Evolutionary conservation across 768 basidiomycete species (phyloP).

Genomic region (Lepiota subincarnata): DNA sequence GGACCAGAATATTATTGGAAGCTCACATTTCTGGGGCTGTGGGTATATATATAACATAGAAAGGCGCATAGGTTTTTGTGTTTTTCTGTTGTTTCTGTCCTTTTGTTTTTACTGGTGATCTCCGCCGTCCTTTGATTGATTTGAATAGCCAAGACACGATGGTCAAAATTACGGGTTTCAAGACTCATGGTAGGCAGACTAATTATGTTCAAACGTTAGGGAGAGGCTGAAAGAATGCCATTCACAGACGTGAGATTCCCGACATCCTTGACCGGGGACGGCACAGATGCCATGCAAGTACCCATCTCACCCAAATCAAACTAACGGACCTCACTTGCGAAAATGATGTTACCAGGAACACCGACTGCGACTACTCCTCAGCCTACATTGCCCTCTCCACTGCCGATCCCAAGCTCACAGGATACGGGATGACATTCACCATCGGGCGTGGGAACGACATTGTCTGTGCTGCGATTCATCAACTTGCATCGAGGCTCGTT

Average conservation of each 20-base stretch:
- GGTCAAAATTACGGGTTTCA: conserved; percentile 32
- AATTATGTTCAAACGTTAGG: background rate
- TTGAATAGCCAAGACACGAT: conserved; percentile 12
- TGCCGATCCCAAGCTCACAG: conserved; percentile 61
- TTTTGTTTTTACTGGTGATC: background rate
- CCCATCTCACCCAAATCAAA: background rate
- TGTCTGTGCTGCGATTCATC: conserved; percentile 68
- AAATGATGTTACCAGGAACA: conserved; percentile 58
- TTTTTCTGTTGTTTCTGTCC: background rate
- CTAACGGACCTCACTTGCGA: background rate
- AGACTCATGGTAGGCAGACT: conserved; percentile 27
- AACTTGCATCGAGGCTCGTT: conserved; percentile 76
- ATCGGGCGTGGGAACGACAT: conserved; percentile 96
- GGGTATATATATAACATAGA: background rate
- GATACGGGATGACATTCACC: conserved; percentile 95
- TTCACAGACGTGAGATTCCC: conserved; percentile 90
- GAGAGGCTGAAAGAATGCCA: background rate
- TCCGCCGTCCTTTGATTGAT: too few species aligned
- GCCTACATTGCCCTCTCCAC: conserved; percentile 84
- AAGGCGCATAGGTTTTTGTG: too few species aligned
- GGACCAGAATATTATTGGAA: too few species aligned
- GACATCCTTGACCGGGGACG: conserved; percentile 86
- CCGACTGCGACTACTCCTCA: conserved; percentile 93
- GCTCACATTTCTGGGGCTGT: background rate
- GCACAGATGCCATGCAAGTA: conserved; percentile 88